Evolutionary conservation across 2,329 filamentous ascomycete species (phyloP).

Genomic region (Phyllosticta capitalensis): DNA sequence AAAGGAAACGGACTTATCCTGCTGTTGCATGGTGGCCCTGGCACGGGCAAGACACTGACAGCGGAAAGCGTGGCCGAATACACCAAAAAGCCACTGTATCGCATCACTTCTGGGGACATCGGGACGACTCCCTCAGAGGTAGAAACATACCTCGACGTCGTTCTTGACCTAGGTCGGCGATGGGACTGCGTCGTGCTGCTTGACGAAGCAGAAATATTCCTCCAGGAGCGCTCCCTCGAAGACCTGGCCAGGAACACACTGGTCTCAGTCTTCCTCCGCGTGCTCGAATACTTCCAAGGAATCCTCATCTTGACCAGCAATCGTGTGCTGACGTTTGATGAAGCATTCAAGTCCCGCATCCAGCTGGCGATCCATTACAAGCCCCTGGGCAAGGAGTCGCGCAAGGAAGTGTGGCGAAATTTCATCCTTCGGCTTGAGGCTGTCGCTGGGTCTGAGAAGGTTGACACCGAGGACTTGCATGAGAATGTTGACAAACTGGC

Average conservation of each 20-base stretch:
- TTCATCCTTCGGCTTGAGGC: conserved; percentile 17
- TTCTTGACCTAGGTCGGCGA: conserved; percentile 40
- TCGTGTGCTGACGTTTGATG: conserved; percentile 21
- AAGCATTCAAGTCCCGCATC: conserved; percentile 23
- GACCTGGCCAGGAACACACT: conserved; percentile 43
- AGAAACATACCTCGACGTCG: conserved; percentile 39
- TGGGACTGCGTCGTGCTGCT: conserved; percentile 45
- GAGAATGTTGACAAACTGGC: conserved; percentile 37
- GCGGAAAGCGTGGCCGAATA: conserved; percentile 21
- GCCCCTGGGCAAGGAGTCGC: conserved; percentile 1
- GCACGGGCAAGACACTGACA: conserved; percentile 10
- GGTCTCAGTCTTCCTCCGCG: conserved; percentile 14
- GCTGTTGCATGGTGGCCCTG: conserved; percentile 6
- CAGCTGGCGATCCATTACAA: conserved; percentile 23
- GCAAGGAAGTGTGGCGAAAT: conserved; percentile 22
- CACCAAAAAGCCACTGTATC: conserved; percentile 36
- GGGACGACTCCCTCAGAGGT: conserved; percentile 36
- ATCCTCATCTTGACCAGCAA: conserved; percentile 28
- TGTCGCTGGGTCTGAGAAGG: background rate
- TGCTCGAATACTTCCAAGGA: conserved; percentile 14
- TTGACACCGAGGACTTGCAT: conserved; percentile 13
- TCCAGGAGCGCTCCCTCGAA: conserved; percentile 37
- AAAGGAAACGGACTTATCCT: conserved; percentile 17
- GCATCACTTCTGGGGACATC: conserved; percentile 40
- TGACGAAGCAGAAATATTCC: conserved; percentile 47